Conservation (phyloP, 2,329 filamentous ascomycete genomes). For the Fusarium domesticum region DNA sequence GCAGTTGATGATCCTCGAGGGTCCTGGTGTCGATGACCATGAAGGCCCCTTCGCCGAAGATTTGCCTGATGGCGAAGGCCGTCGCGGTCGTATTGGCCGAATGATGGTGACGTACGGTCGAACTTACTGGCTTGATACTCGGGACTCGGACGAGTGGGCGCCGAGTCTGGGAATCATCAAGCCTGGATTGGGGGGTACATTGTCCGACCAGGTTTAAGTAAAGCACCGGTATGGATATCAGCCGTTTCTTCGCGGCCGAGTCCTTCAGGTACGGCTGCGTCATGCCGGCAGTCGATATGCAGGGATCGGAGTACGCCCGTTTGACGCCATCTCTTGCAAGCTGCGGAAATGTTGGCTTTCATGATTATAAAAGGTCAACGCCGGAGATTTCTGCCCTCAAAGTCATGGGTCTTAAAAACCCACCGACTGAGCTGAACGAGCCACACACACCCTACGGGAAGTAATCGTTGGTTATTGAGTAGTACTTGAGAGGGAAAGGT, state of each 20-base stretch:
- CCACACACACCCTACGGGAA: constrained; percentile 16
- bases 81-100: constrained; percentile 75
- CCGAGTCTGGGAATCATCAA: constrained; percentile 56
- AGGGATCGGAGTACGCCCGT: too few species aligned
- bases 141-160: constrained; percentile 67
- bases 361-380: neutral
- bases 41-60: constrained; percentile 67
- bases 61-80: constrained; percentile 73
- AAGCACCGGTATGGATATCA: constrained; percentile 5
- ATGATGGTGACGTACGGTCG: constrained; percentile 71
- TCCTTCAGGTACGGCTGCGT: constrained; percentile 1
- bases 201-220: constrained; percentile 35
- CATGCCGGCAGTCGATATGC: too few species aligned
- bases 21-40: constrained; percentile 44
- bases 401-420: too few species aligned
- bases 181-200: constrained; percentile 44
- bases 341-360: neutral
- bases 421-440: neutral
- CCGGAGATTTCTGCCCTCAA: neutral
- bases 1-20: constrained; percentile 47
- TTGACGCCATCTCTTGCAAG: neutral
- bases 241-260: constrained; percentile 5
- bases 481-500: constrained; percentile 2
- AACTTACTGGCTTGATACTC: constrained; percentile 76
- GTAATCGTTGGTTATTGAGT: constrained; percentile 6